phyloP scores from a whole-genome alignment of 345 rosid genomes.

The Citrus glauca region DNA sequence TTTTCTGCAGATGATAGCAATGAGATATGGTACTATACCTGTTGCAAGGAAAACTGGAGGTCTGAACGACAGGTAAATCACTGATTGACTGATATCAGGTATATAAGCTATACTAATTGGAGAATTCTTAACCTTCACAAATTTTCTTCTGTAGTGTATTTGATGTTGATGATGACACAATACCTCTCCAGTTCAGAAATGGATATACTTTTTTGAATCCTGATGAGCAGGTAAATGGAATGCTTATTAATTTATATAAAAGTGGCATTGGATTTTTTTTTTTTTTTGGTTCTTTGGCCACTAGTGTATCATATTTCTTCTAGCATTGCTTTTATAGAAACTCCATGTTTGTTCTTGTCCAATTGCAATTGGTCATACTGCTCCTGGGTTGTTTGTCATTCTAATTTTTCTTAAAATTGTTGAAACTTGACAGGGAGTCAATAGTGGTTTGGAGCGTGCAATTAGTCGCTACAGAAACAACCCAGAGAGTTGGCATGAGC shows the following conservation, averaged over 20 bases:
- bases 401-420: neutral
- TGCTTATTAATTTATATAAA: neutral
- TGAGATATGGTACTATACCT: slow-evolving; percentile 91
- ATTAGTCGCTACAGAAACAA: slow-evolving; percentile 48
- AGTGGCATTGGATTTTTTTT: neutral
- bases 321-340: neutral
- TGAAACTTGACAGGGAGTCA: slow-evolving; percentile 46
- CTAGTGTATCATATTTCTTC: neutral
- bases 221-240: slow-evolving; percentile 64
- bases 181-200: slow-evolving; percentile 64
- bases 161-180: slow-evolving; percentile 73
- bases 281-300: neutral
- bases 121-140: slow-evolving; percentile 6
- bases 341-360: neutral
- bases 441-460: slow-evolving; percentile 69
- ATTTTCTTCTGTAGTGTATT: slow-evolving; percentile 52
- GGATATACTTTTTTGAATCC: slow-evolving; percentile 72
- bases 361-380: neutral
- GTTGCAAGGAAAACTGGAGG: slow-evolving; percentile 90
- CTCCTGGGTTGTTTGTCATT: neutral
- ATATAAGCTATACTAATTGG: slow-evolving; percentile 4
- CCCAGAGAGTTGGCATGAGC: slow-evolving; percentile 59
- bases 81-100: neutral
- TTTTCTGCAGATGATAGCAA: slow-evolving; percentile 78
- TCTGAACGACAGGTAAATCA: slow-evolving; percentile 76